These are phyloP conservation scores for Suillus subaureus DNA, from an alignment of 768 basidiomycete species.

Conservation along the genomic window DNA sequence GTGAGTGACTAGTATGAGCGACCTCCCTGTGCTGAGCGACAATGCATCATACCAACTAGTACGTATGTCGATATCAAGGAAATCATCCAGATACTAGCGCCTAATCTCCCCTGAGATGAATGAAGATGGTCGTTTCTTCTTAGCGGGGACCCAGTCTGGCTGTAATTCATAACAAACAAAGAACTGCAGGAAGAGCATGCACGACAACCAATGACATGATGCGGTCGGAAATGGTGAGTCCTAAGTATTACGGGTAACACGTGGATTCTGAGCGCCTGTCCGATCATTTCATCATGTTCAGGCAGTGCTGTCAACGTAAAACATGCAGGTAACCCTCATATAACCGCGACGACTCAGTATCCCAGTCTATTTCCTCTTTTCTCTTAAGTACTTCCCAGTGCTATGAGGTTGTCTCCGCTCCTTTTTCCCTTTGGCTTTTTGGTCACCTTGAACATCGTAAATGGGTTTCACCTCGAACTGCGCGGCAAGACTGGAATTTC, in stretches of 20 bases:
- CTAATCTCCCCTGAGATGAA: background rate
- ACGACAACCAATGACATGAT: background rate
- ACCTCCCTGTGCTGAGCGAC: background rate
- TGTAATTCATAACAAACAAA: background rate
- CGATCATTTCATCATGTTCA: background rate
- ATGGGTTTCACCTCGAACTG: constrained; percentile 20
- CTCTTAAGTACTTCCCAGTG: background rate
- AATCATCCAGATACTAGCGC: background rate
- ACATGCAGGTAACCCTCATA: background rate
- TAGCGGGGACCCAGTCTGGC: background rate
- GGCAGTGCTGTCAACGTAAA: background rate
- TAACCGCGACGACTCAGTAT: background rate
- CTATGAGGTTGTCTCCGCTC: constrained; percentile 15
- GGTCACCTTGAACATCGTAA: background rate
- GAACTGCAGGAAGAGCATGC: background rate
- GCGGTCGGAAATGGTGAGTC: background rate
- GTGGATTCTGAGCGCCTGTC: background rate
- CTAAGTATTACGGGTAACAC: background rate
- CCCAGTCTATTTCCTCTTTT: background rate
- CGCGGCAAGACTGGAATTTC: constrained; percentile 16
- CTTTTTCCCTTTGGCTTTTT: constrained; percentile 18
- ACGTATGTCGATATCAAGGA: background rate
- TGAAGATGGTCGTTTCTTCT: background rate
- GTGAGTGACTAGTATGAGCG: background rate
- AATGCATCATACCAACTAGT: background rate